Conservation (phyloP, 192 early-diverging fungal genomes). For the Ambispora gerdemannii region DNA sequence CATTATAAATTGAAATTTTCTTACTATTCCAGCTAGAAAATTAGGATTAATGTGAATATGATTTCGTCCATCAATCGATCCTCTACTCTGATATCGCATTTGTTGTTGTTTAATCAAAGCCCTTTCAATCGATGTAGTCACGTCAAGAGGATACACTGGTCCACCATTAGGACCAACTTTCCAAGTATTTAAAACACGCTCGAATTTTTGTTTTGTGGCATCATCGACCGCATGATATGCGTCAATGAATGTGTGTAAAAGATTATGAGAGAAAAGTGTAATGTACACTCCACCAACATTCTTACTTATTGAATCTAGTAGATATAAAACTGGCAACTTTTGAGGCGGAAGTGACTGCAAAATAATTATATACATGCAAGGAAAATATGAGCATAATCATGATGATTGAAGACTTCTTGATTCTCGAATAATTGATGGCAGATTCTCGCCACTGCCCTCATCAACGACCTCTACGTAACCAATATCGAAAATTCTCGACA, state of each 20-base stretch:
- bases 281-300: slow-evolving; percentile 84
- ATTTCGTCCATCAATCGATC: slow-evolving; percentile 30
- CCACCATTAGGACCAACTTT: slow-evolving; percentile 58
- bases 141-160: slow-evolving; percentile 57
- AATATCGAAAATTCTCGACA: no score
- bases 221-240: slow-evolving; percentile 71
- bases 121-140: slow-evolving; percentile 52
- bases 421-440: no score
- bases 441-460: no score
- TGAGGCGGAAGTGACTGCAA: slow-evolving; percentile 64
- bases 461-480: no score
- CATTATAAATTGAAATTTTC: background rate
- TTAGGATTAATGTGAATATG: slow-evolving; percentile 62
- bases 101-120: slow-evolving; percentile 45
- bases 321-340: slow-evolving; percentile 86
- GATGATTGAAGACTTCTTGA: no score
- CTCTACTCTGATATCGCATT: slow-evolving; percentile 30
- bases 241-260: slow-evolving; percentile 71
- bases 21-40: slow-evolving; percentile 45
- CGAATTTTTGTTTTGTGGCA: slow-evolving; percentile 65
- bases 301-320: slow-evolving; percentile 95
- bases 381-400: no score
- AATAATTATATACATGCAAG: background rate
- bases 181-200: slow-evolving; percentile 82
- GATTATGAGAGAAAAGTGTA: slow-evolving; percentile 63